These are phyloP conservation scores for Cordia subcordata DNA, from an alignment of 257 asterid species.

Conservation along the genomic window DNA sequence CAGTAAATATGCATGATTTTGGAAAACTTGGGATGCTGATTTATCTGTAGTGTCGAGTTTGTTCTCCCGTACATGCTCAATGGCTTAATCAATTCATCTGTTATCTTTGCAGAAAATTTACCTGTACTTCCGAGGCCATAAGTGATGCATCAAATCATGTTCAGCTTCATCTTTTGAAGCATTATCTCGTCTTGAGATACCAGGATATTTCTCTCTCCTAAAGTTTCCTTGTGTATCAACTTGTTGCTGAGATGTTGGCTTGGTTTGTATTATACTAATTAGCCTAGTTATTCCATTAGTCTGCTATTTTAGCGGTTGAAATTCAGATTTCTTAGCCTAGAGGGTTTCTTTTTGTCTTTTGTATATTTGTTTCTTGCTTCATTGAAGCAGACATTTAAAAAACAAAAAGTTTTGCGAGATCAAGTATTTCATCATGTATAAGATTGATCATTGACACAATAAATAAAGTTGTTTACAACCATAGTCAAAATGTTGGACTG, in stretches of 20 bases:
- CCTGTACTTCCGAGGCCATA: slow-evolving; percentile 74
- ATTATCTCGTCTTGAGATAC: neutral
- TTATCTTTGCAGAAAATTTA: slow-evolving; percentile 70
- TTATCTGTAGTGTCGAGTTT: too few relatives aligned
- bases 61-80: neutral
- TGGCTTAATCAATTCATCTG: slow-evolving; percentile 3
- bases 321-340: neutral
- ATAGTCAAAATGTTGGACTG: too few relatives aligned
- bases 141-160: slow-evolving; percentile 26
- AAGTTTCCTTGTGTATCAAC: too few relatives aligned
- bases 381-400: neutral
- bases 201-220: neutral
- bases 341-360: neutral
- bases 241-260: neutral
- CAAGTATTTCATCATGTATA: too few relatives aligned
- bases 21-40: neutral
- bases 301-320: neutral
- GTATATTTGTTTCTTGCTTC: neutral
- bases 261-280: neutral
- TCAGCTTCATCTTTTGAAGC: neutral
- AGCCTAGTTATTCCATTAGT: neutral
- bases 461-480: too few relatives aligned
- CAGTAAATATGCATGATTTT: too few relatives aligned
- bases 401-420: too few relatives aligned
- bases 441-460: too few relatives aligned